Evolutionary conservation across 2,329 filamentous ascomycete genomes (phyloP), one percentile per base, ranked within the genome.

Genomic region (Whalleya microplaca): DNA sequence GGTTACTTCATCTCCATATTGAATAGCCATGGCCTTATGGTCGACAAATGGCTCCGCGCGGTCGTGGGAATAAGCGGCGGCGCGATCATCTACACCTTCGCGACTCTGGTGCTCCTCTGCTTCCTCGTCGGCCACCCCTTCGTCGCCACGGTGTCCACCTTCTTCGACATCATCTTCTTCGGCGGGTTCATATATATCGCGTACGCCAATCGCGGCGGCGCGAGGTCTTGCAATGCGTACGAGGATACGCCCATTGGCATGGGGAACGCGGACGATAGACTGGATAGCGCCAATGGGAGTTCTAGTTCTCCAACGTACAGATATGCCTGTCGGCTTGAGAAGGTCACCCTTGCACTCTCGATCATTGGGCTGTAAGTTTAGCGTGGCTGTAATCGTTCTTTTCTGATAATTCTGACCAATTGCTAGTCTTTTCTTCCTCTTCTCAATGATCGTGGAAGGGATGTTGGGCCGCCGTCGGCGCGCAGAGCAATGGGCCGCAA

Each of bases 141-240:
- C 65, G 63, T 90, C 49, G 86, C 78, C 51, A 78, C 90, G 56
- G 54, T 87, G 27, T 12, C 32, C 9, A 14, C 32, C 9, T 7
- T 37, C 32, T 76, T 91, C 49, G 85, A 91, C 65, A 62, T 89
- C 51, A 78, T 78, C 61, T 89, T 89, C 72, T 74, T 80, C 51
- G 87, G 81, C 19, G 83, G 75, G 29, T 87, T 90, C 74, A 77
- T 88, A 55, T 88, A 87, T 57, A 78, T 91, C 57, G 85, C 87
- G 0, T 76, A 86, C 57, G 72, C 88, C 60, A 87, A 84, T 10
- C 78, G 86, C 21, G 71, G 83, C 49, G 87, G 86, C n/a, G 79
- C 79, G 1, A 68, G 76, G 56, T 78, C 71, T 43, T 91, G 87
- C 76, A 71, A 59, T 2, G 85, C 85, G 14, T 37, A 37, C 14